phyloP scores from a whole-genome alignment of 129 eudicot species.

The Helianthus tuberosus region DNA sequence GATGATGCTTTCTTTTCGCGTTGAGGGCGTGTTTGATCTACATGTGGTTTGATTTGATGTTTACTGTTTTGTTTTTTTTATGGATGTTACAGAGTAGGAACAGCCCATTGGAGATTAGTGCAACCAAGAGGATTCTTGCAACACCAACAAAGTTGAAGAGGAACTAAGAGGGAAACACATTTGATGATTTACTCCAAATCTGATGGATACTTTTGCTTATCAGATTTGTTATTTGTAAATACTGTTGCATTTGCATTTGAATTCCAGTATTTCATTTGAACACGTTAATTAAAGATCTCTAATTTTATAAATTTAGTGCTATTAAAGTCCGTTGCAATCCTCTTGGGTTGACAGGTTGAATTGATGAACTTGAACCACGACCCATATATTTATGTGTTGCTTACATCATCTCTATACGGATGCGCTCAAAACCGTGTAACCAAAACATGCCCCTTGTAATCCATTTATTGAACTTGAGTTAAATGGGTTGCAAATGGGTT shows the following conservation, averaged over 20 bases:
- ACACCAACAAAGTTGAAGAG: slow-evolving; percentile 32
- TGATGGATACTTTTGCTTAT: slow-evolving; percentile 10
- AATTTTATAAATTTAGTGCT: neutral
- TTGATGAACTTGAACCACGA: neutral
- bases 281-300: slow-evolving; percentile 13
- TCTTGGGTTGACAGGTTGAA: neutral
- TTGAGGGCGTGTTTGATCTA: neutral
- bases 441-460: too few species aligned
- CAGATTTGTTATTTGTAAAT: slow-evolving; percentile 15
- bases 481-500: too few species aligned
- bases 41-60: neutral
- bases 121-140: slow-evolving; percentile 54
- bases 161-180: slow-evolving; percentile 8
- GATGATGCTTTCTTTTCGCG: neutral
- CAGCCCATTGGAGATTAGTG: slow-evolving; percentile 53
- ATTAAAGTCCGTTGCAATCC: too few species aligned
- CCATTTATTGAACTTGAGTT: too few species aligned
- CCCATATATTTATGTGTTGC: too few species aligned
- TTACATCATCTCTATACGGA: too few species aligned
- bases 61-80: neutral
- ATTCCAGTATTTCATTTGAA: slow-evolving; percentile 13
- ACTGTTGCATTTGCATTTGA: slow-evolving; percentile 7
- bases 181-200: slow-evolving; percentile 2
- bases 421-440: too few species aligned
- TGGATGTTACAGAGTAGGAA: slow-evolving; percentile 60